Evolutionary conservation across 768 basidiomycete species (phyloP).

Genomic region (Mycena belliarum): DNA sequence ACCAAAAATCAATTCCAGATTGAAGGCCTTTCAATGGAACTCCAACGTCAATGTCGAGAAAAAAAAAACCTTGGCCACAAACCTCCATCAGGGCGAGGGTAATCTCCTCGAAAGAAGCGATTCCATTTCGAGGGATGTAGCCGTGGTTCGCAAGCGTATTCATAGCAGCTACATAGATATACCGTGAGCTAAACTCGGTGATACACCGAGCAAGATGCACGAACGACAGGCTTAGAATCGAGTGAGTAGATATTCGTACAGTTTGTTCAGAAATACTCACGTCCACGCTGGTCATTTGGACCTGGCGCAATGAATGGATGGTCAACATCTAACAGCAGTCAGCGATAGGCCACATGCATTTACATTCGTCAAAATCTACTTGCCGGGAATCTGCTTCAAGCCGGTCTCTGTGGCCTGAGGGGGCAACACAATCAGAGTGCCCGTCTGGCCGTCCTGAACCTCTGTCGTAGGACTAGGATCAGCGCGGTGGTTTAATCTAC

Average conservation of each 20-base stretch:
- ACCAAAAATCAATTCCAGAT: slow-evolving; percentile 5
- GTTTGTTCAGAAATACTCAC: slow-evolving; percentile 1
- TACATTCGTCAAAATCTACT: background rate
- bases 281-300: slow-evolving; percentile 21
- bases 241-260: background rate
- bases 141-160: slow-evolving; percentile 21
- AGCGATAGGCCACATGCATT: background rate
- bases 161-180: slow-evolving; percentile 14
- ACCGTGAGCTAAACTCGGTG: background rate
- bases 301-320: slow-evolving; percentile 23
- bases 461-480: slow-evolving; percentile 9
- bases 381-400: slow-evolving; percentile 17
- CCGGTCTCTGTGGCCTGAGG: slow-evolving; percentile 18
- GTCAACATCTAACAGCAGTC: slow-evolving; percentile 4
- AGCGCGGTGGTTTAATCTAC: background rate
- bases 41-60: background rate
- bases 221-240: background rate
- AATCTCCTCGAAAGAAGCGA: slow-evolving; percentile 22
- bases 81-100: slow-evolving; percentile 21
- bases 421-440: slow-evolving; percentile 9
- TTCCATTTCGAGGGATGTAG: slow-evolving; percentile 17
- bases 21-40: slow-evolving; percentile 14
- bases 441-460: slow-evolving; percentile 18
- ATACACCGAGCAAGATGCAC: no score
- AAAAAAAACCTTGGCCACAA: background rate